Evolutionary conservation across 192 early-diverging fungal species (phyloP), one percentile per base, ranked within the genome.

Genomic region (Mortierella hygrophila): DNA sequence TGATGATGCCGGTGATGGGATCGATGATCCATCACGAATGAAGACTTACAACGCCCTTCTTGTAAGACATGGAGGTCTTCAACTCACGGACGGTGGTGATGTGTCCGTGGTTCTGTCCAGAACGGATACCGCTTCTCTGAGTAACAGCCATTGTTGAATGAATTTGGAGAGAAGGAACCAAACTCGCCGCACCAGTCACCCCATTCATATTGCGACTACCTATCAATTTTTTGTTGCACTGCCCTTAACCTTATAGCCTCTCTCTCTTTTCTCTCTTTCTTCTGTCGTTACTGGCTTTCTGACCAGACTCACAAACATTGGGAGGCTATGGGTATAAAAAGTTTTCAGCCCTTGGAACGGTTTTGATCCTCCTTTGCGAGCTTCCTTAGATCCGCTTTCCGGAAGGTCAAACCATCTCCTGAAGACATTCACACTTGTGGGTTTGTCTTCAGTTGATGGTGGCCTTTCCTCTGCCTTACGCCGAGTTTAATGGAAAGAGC

Each of bases 61-160:
- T 91, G 91, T 93, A 90, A 76, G 91, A 91, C 73, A 94, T 94
- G 90, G 95, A 95, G 65, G 79, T 88, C 88, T 92, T 90, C 86
- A 93, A 88, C 74, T 89, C 92, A 80, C 94, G 93, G 76, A 89
- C 89, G 78, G 98, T 94, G 88, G 94, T 95, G 91, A 96, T 90
- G 94, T 96, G 97, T 80, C 98, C 98, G 89, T 95, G 94, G 95
- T 98, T 99, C 90, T 94, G 89, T 87, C 98, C 98, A 81, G 91
- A 91, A 87, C 92, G 93, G 88, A 99, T 94, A 84, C 98, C 98
- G 80, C 94, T 91, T 91, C 95, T 96, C 82, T 90, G 88, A 87
- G 93, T 90, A 87, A 87, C 93, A 26, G 72, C 72, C 72, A 74
- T 81, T 81, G 80, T 75, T 52, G 73, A 81, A 81, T 81, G 80